Percentiles rank a stretch among this genome's conserved stretches.
Conservation (phyloP, 2,329 filamentous ascomycete genomes). For the Hypoxylon sp. region DNA sequence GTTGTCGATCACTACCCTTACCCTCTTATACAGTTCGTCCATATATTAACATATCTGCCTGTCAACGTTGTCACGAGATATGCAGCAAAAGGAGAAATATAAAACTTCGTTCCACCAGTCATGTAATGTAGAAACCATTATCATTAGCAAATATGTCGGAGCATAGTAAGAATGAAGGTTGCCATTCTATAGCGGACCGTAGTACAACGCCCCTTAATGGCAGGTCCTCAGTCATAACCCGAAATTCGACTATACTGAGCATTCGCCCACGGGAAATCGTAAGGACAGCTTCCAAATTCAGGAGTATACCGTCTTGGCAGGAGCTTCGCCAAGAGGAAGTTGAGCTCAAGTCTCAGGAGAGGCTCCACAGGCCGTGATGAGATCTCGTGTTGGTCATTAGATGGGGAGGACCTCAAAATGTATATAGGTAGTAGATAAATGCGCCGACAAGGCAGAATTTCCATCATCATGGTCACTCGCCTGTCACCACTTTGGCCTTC, state of each 20-base stretch:
- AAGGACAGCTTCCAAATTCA: conserved; percentile 15
- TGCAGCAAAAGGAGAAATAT: not conserved
- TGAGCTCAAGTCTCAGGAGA: conserved; percentile 3
- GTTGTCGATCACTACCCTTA: conserved; percentile 8
- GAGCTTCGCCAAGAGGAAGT: conserved; percentile 19
- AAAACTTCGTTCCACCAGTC: not conserved
- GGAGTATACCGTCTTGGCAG: conserved; percentile 34
- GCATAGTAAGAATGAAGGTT: not conserved
- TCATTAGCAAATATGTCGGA: not conserved
- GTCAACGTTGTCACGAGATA: not conserved
- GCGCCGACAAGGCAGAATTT: not conserved
- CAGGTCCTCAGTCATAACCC: not conserved
- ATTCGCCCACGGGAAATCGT: not conserved
- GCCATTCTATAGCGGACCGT: not conserved
- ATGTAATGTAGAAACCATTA: not conserved
- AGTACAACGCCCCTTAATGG: not conserved
- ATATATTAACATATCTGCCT: not conserved
- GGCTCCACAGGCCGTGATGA: conserved; percentile 13
- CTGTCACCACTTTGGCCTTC: not conserved
- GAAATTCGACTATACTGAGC: conserved; percentile 14
- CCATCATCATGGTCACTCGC: conserved; percentile 1
- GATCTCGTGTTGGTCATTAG: conserved; percentile 5
- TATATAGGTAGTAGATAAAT: conserved; percentile 14
- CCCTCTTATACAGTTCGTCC: conserved; percentile 13
- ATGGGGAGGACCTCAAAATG: not conserved